Evolutionary conservation across 495 filamentous ascomycete species (phyloP).

Genomic region (Penicillium manginii): DNA sequence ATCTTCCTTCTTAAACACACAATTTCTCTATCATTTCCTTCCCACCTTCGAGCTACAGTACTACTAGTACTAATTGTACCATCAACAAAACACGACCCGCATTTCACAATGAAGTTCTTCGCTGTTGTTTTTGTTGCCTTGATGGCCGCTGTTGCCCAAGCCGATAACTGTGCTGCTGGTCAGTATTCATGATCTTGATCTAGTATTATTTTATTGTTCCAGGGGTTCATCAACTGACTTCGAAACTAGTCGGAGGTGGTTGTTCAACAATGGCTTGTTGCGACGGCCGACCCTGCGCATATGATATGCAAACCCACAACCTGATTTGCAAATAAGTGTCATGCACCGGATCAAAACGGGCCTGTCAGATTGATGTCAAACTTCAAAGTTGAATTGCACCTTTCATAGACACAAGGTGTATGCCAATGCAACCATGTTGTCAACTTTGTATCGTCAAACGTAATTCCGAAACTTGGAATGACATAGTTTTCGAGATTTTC

Average conservation of each 20-base stretch:
- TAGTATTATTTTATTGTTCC: too few relatives aligned
- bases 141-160: background rate
- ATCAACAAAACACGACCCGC: background rate
- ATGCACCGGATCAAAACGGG: too few relatives aligned
- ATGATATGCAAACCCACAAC: background rate
- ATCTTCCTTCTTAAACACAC: too few relatives aligned
- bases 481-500: too few relatives aligned
- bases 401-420: too few relatives aligned
- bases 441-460: too few relatives aligned
- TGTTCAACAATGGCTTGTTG: background rate
- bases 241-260: background rate
- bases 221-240: background rate
- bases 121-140: background rate
- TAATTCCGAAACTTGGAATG: too few relatives aligned
- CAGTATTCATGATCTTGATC: background rate
- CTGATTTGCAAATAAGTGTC: background rate
- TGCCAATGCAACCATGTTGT: too few relatives aligned
- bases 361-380: too few relatives aligned
- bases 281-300: background rate
- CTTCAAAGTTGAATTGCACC: too few relatives aligned
- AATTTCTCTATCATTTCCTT: background rate
- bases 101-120: background rate
- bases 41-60: background rate
- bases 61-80: too few relatives aligned
- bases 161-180: background rate